Conservation (phyloP, 306 rosid species). For the Castanospermum australe region DNA sequence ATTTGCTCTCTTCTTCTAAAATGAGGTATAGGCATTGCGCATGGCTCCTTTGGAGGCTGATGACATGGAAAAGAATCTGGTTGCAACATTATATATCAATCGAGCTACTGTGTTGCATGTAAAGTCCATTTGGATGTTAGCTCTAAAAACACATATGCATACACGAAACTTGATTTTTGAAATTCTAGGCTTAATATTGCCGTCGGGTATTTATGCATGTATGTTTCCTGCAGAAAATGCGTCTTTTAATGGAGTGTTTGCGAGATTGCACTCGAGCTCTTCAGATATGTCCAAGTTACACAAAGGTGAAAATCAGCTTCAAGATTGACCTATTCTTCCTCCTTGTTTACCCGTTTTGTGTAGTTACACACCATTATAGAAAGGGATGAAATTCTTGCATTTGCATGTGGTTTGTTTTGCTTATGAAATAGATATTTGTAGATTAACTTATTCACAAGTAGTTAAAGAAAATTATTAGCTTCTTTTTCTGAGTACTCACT, state of each 20-base stretch:
- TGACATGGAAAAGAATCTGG: conserved; percentile 55
- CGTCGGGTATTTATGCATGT: conserved; percentile 2
- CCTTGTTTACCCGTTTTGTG: not conserved
- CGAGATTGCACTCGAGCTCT: conserved; percentile 78
- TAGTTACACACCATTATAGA: not conserved
- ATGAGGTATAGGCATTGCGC: conserved; percentile 63
- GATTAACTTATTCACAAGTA: not conserved
- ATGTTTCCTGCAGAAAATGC: conserved; percentile 60
- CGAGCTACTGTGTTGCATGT: conserved; percentile 84
- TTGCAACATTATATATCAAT: conserved; percentile 66
- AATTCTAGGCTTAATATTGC: conserved; percentile 20
- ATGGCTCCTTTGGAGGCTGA: conserved; percentile 63
- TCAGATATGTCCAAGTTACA: conserved; percentile 66
- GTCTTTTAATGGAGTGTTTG: conserved; percentile 57
- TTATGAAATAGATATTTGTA: not conserved
- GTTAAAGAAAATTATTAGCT: not conserved
- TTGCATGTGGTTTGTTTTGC: conserved; percentile 1
- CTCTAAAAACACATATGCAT: not conserved
- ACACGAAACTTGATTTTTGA: not conserved
- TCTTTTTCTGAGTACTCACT: not conserved
- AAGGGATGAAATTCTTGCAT: conserved; percentile 3
- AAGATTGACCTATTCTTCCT: not conserved
- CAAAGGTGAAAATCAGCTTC: conserved; percentile 59
- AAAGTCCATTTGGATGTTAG: conserved; percentile 28
- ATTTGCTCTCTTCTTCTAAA: not conserved